Percentiles rank a stretch among this genome's conserved stretches.
Evolutionary conservation across 257 asterid species (phyloP).

Genomic region (Leonotis leonurus): DNA sequence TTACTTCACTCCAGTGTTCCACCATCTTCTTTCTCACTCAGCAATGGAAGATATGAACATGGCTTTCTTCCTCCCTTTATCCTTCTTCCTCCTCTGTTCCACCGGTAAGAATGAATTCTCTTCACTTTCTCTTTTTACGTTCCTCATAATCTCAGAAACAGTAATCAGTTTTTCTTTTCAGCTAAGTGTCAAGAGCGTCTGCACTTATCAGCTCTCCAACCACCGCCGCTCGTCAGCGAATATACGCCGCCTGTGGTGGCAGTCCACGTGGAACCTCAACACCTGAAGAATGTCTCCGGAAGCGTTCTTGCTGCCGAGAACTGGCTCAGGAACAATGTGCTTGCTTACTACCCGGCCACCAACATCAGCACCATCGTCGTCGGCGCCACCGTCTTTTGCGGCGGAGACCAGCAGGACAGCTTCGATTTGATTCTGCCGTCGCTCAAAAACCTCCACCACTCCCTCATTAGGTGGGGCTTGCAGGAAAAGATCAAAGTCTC

Average conservation of each 20-base stretch:
- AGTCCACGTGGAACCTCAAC: slow-evolving; percentile 41
- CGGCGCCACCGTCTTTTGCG: slow-evolving; percentile 47
- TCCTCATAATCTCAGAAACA: no score
- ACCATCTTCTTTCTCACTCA: slow-evolving; percentile 4
- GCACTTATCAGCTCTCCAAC: slow-evolving; percentile 28
- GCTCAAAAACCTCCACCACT: slow-evolving; percentile 54
- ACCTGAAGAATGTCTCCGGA: slow-evolving; percentile 39
- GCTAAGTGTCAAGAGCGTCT: slow-evolving; percentile 45
- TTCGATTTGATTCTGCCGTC: slow-evolving; percentile 45
- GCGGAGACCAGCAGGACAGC: slow-evolving; percentile 15
- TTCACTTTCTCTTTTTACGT: not conserved
- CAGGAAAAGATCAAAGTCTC: slow-evolving; percentile 54
- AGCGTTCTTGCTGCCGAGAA: slow-evolving; percentile 66
- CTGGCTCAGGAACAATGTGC: slow-evolving; percentile 59
- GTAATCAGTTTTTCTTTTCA: slow-evolving; percentile 13
- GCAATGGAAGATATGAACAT: slow-evolving; percentile 6
- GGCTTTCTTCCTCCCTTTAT: slow-evolving; percentile 8
- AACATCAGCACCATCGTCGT: slow-evolving; percentile 52
- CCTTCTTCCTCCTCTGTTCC: slow-evolving; percentile 17
- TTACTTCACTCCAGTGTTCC: not conserved
- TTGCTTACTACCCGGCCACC: slow-evolving; percentile 57
- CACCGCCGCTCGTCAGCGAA: slow-evolving; percentile 1
- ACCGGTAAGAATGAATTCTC: slow-evolving; percentile 23
- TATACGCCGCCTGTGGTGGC: slow-evolving; percentile 24
- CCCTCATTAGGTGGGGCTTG: slow-evolving; percentile 94